Conservation (phyloP, 495 filamentous ascomycete genomes). For the Lepraria neglecta region DNA sequence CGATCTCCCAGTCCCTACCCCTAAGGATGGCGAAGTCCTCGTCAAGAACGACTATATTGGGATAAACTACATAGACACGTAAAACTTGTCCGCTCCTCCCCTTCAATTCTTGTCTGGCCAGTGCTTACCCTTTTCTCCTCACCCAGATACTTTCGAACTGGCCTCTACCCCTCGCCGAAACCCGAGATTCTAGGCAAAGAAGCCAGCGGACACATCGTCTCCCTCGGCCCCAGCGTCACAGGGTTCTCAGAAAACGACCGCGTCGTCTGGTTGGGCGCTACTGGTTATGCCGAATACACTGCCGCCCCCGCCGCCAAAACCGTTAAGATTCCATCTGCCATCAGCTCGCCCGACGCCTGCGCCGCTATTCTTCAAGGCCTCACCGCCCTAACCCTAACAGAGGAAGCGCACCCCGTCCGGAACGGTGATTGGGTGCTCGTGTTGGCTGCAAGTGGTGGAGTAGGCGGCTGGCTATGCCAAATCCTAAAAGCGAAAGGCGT, state of each 20-base stretch:
- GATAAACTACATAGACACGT: conserved; percentile 71
- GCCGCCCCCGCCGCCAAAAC: conserved; percentile 51
- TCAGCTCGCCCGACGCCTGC: conserved; percentile 58
- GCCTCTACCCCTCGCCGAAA: conserved; percentile 70
- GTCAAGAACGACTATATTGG: conserved; percentile 82
- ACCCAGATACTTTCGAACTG: conserved; percentile 73
- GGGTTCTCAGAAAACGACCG: conserved; percentile 56
- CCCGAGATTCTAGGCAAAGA: conserved; percentile 83
- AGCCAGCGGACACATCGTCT: conserved; percentile 58
- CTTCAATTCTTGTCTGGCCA: conserved; percentile 32
- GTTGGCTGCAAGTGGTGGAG: conserved; percentile 86
- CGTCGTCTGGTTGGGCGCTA: conserved; percentile 57
- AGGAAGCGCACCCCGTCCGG: conserved; percentile 68
- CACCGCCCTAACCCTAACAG: conserved; percentile 75
- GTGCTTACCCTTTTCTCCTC: neutral
- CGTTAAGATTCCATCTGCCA: conserved; percentile 56
- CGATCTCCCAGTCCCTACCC: conserved; percentile 68
- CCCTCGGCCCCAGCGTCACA: conserved; percentile 44
- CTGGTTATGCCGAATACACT: conserved; percentile 74
- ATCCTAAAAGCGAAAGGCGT: conserved; percentile 68
- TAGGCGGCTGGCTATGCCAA: conserved; percentile 72
- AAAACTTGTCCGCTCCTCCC: conserved; percentile 9
- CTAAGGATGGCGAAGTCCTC: conserved; percentile 65
- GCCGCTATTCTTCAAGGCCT: conserved; percentile 74
- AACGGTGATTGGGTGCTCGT: conserved; percentile 79